Conservation (phyloP, 192 early-diverging fungal species). For the Anaeromyces robustus region DNA sequence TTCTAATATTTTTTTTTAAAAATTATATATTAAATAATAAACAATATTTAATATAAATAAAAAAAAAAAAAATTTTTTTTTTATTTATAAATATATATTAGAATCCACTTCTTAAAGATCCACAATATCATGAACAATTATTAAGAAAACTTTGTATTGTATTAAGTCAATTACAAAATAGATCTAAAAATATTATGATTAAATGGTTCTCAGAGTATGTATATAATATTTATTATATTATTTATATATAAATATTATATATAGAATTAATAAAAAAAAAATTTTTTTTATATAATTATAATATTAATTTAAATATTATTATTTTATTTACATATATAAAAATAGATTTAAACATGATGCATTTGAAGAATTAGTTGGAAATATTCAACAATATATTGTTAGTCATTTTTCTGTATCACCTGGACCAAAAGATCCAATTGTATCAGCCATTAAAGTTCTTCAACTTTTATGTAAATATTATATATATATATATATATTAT, state of each 20-base stretch:
- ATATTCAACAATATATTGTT: constrained; percentile 29
- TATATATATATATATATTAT: too few species aligned
- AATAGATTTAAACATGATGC: constrained; percentile 15
- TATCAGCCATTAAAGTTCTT: constrained; percentile 29
- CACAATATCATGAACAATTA: constrained; percentile 24
- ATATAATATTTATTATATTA: too few species aligned
- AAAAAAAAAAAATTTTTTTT: background rate
- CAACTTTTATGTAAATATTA: constrained; percentile 14
- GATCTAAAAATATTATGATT: constrained; percentile 14
- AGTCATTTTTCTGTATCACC: constrained; percentile 21
- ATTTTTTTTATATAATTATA: background rate
- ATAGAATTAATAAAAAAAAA: background rate
- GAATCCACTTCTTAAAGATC: constrained; percentile 34
- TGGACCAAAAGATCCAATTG: constrained; percentile 21
- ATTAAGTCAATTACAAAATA: constrained; percentile 16
- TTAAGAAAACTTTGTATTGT: constrained; percentile 20
- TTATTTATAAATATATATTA: constrained; percentile 1
- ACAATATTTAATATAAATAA: too few species aligned
- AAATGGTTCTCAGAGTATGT: constrained; percentile 25
- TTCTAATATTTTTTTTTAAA: too few species aligned
- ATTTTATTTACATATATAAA: background rate
- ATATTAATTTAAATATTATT: background rate
- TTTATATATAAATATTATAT: too few species aligned
- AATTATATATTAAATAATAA: background rate
- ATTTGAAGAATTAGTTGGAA: constrained; percentile 18